Percentiles rank a stretch among this genome's conserved stretches.
Evolutionary conservation across 257 asterid genomes (phyloP).

Genomic region (Verbena officinalis): DNA sequence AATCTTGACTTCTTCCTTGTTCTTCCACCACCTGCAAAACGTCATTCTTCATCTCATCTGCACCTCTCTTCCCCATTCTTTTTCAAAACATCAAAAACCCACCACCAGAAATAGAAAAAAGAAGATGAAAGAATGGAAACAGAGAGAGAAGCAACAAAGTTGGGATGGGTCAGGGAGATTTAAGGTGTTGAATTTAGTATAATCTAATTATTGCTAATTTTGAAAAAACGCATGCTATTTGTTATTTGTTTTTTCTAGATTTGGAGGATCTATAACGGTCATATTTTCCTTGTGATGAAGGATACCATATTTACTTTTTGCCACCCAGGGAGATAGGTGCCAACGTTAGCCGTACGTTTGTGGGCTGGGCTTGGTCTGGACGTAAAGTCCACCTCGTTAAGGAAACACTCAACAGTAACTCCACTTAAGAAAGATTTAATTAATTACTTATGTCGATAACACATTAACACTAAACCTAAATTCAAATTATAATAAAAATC

Average conservation of each 20-base stretch:
- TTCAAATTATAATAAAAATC: too few relatives aligned
- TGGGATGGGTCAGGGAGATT: slow-evolving; percentile 19
- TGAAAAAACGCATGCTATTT: slow-evolving; percentile 33
- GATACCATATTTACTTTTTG: background rate
- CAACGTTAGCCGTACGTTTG: slow-evolving; percentile 26
- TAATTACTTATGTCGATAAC: too few relatives aligned
- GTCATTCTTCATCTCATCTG: slow-evolving; percentile 45
- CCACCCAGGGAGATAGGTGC: slow-evolving; percentile 25
- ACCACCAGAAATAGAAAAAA: slow-evolving; percentile 13
- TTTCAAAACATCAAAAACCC: slow-evolving; percentile 12
- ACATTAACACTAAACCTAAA: too few relatives aligned
- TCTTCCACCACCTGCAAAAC: slow-evolving; percentile 42
- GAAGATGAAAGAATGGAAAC: background rate
- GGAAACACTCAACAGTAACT: too few relatives aligned
- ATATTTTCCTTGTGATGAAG: slow-evolving; percentile 38
- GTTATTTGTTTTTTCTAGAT: slow-evolving; percentile 14
- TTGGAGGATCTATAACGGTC: slow-evolving; percentile 54
- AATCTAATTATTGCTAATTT: slow-evolving; percentile 31
- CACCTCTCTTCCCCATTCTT: slow-evolving; percentile 37
- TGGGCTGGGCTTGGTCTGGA: slow-evolving; percentile 13
- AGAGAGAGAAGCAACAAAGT: background rate
- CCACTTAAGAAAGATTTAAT: too few relatives aligned
- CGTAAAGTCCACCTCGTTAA: too few relatives aligned
- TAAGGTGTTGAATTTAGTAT: slow-evolving; percentile 42
- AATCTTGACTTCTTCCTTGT: slow-evolving; percentile 27